A percentile compares a stretch with the other conserved stretches of the same genome.
Conservation (phyloP, 176 grass and related monocot species). For the Tuctoria greenei region DNA sequence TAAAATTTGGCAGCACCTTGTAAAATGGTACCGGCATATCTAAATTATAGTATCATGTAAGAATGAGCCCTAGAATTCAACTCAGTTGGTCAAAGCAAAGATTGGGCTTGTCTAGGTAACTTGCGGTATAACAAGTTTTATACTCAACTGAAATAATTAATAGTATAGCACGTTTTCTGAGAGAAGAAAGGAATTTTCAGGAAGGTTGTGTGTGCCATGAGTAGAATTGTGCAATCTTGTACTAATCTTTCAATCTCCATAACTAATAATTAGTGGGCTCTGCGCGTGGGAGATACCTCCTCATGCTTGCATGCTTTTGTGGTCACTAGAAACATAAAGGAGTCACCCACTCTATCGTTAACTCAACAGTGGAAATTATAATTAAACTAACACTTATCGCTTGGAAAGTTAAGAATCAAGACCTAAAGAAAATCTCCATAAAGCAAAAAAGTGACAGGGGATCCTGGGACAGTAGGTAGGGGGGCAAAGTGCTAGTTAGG, state of each 20-base stretch:
- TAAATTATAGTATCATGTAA: constrained; percentile 17
- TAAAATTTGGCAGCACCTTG: background rate
- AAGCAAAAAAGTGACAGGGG: constrained; percentile 33
- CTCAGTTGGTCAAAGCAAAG: background rate
- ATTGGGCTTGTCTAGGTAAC: background rate
- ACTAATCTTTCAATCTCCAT: constrained; percentile 31
- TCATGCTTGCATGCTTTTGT: constrained; percentile 38
- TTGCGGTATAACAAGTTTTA: background rate
- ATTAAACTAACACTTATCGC: constrained; percentile 42
- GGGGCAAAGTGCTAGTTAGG: constrained; percentile 16
- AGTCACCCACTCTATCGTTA: constrained; percentile 45
- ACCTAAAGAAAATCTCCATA: constrained; percentile 33
- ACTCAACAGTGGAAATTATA: constrained; percentile 28
- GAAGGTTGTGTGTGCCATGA: constrained; percentile 34
- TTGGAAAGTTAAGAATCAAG: constrained; percentile 34
- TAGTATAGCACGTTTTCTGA: background rate
- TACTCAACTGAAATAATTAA: background rate
- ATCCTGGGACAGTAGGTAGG: constrained; percentile 22
- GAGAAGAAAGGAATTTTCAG: background rate
- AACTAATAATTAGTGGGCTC: constrained; percentile 38
- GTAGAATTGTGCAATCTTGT: constrained; percentile 34
- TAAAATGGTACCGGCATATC: background rate
- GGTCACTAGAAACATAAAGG: constrained; percentile 41
- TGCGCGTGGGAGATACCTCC: constrained; percentile 46
- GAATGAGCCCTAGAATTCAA: background rate